Conservation (phyloP, 495 filamentous ascomycete species). For the Beverwykella pulmonaria region DNA sequence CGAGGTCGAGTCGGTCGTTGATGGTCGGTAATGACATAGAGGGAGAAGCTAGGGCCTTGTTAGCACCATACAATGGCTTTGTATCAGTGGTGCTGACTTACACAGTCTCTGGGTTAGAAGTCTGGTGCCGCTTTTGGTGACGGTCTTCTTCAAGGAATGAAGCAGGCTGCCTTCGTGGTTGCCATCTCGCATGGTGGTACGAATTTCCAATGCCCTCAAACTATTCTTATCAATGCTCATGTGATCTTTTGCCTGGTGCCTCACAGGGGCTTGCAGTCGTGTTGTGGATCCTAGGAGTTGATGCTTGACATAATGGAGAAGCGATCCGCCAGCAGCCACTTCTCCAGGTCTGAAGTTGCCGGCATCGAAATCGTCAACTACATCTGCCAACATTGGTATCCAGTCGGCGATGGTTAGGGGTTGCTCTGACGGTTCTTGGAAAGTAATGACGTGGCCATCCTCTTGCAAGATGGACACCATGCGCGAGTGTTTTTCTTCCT, state of each 20-base stretch:
- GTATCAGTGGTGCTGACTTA: conserved; percentile 44
- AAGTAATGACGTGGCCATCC: conserved; percentile 62
- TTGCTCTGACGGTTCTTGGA: conserved; percentile 51
- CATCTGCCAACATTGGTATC: conserved; percentile 73
- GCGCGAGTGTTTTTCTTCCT: conserved; percentile 39
- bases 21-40: conserved; percentile 82
- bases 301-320: conserved; percentile 81
- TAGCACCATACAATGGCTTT: background rate
- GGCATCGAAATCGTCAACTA: conserved; percentile 49
- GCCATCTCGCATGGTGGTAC: conserved; percentile 77
- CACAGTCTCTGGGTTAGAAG: conserved; percentile 81
- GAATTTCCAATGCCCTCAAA: conserved; percentile 85
- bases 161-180: conserved; percentile 77
- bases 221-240: conserved; percentile 93
- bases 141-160: conserved; percentile 83
- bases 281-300: conserved; percentile 77
- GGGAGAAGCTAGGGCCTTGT: conserved; percentile 63
- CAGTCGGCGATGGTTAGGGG: conserved; percentile 65
- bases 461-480: conserved; percentile 50
- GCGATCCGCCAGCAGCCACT: conserved; percentile 66
- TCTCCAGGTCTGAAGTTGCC: conserved; percentile 56
- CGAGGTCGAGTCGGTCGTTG: conserved; percentile 78
- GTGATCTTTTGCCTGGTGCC: conserved; percentile 68
- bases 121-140: conserved; percentile 85
- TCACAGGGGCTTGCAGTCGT: conserved; percentile 80